These are phyloP conservation scores for Sporothrix variecibatus DNA, from an alignment of 2,329 filamentous ascomycete genomes.

Conservation along the genomic window DNA sequence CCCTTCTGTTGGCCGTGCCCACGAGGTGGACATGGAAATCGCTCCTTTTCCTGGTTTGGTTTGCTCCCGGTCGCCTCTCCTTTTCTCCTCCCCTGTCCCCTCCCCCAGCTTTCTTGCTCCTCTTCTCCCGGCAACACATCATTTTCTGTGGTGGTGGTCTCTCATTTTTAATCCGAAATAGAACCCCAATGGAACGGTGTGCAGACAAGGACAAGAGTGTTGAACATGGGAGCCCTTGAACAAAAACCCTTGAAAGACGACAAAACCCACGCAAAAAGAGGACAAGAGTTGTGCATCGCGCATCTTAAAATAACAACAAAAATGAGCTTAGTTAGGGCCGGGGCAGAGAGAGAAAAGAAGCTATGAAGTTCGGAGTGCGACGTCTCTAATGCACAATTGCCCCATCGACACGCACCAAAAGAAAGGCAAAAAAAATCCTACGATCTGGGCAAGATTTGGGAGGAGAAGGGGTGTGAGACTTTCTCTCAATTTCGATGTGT, in stretches of 20 bases:
- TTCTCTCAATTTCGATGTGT: not conserved
- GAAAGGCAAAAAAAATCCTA: not conserved
- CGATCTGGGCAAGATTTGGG: not conserved
- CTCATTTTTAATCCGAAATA: not conserved
- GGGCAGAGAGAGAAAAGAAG: not conserved
- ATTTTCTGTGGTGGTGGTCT: not conserved
- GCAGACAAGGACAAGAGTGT: not conserved
- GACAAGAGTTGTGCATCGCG: not conserved
- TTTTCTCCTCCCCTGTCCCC: not conserved
- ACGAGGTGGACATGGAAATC: not conserved
- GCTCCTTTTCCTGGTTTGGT: conserved; percentile 5
- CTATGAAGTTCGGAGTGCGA: not conserved
- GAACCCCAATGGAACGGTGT: not conserved
- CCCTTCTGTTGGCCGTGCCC: not conserved
- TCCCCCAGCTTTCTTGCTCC: not conserved
- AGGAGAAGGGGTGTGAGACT: not conserved
- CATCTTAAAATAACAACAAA: conserved; percentile 21
- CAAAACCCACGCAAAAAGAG: not conserved
- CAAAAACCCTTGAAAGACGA: not conserved
- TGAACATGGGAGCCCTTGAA: not conserved
- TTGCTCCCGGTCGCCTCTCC: not conserved
- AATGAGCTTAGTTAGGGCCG: not conserved
- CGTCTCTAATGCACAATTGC: conserved; percentile 1
- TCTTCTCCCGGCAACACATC: not conserved
- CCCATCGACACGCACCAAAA: not conserved